Base-by-base conservation (phyloP, 352 stramenopile genomes). In the Globisporangium polare region DNA sequence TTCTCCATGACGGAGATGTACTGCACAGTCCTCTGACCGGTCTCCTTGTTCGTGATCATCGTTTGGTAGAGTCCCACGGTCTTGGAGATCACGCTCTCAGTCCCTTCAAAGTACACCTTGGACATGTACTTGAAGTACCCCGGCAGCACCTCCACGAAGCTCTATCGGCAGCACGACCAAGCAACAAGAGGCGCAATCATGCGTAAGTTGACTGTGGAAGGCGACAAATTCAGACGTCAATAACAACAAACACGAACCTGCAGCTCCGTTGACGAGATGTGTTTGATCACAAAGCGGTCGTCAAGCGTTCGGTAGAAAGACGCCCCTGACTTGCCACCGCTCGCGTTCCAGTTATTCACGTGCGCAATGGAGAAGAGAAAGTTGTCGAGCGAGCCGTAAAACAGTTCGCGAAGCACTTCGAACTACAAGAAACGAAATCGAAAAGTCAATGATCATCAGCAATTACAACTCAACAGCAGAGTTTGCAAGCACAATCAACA, bases 61-160 rank as follows among this genome's bases (percentile, higher is more conserved):
- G 98, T 98, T 66, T 99, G 96, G 76, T 98, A 99, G 29, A 99
- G 92, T 2, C 97, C 97, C 8, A 99, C 81, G 52, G 98, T 98
- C 69, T 99, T 99, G 55, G 94, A 98, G 13, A 99, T 74, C 12
- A 99, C 82, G 50, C 94, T 99, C 61, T 88, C 72, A 2, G 94
- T 69, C 20, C 92, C 85, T 63, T 99, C 94, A 65, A 98, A 99
- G 67, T 98, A 98, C 8, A 97, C 88, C 63, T 97, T 98, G 43
- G 86, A 90, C 75, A 99, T 91, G 68, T 99, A 98, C 67, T 98
- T 97, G 87, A 99, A 99, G 71, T 99, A 99, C 0, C 53, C 76
- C 18, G 83, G 77, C 37, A 92, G 62, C 8, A 88, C 88, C 1
- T 88, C 82, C 57, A 94, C 60, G 31, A 95, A 95, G 43, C 87